Base-by-base conservation (phyloP, 2,329 filamentous ascomycete species). In the Xylariaceae sp. region DNA sequence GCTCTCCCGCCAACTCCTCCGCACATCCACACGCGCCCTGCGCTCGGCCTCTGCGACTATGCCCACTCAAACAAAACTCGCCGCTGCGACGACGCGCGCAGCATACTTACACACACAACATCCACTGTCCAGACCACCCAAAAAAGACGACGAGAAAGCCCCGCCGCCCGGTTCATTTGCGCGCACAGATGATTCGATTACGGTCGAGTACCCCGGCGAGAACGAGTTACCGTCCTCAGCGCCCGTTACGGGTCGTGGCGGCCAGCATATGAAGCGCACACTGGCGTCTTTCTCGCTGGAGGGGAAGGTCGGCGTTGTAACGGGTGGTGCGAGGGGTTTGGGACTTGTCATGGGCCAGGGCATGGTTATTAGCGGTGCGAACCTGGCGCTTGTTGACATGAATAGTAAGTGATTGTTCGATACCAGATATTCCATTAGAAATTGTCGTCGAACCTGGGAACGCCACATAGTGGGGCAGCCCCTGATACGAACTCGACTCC, bases 271-370 rank as follows among this genome's bases (percentile, higher is more conserved):
- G 75, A 92, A 91, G 78, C 87, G 91, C 30, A 96, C 92, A 0
- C 82, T 97, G 34, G 86, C 89, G 39, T 85, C 85, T 49, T 97
- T 97, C 77, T 93, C 91, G 7, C 83, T 97, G 39, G 88, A 96
- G 72, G 89, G 86, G 62, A 88, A 87, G 71, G 89, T 92, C 7
- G 91, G 86, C 51, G 80, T 97, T 47, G 89, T 97, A 45, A 97
- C 93, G 0, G 93, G 93, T 55, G 93, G 92, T 71, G 93, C 93
- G 30, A 82, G 92, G 71, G 93, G 93, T 6, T 76, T 97, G 59
- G 93, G 93, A 45, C 79, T 97, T 62, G 92, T 95, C 67, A 97
- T 97, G 89, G 89, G 88, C 55, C 92, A 96, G 78, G 92, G 89
- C 51, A 84, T 96, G 75, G 89, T 96, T 56, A 87, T 90, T 56